Base-by-base conservation (phyloP, 139 green algal genomes). In the Micractinium conductrix region DNA sequence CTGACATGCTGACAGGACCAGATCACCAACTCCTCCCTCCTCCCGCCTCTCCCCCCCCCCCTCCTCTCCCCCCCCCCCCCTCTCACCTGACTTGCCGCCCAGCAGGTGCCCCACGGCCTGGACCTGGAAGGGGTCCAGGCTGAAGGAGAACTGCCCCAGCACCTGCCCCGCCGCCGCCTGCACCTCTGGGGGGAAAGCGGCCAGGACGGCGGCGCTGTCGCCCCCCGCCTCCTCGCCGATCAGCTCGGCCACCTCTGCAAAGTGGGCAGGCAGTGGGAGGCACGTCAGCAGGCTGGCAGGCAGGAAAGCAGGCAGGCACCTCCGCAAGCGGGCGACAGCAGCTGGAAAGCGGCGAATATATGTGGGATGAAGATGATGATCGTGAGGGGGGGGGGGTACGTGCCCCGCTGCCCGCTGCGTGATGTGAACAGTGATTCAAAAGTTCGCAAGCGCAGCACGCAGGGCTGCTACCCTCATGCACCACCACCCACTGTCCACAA, bases 41-140 rank as follows among this genome's bases (percentile, higher is more conserved):
- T 58, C 10, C 48, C 48, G 17, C 12, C 30, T 35, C 30, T 42
- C 30, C 30, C 30, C 12, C 30, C 16, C 63, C 30, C n/a, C 63
- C 17, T 30, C 63, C 0, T 16, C 63, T 72, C 12, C 2, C n/a
- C 12, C 22, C 30, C 28, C 63, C 63, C 22, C n/a, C 63, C 22
- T 42, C 1, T 42, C 63, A 72, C 30, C 63, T 72, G 30, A 38
- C 63, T 72, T 84, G 35, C 94, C 93, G 35, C 90, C 85, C 67
- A 98, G 87, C 60, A 98, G 87, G 37, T 88, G 73, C 60, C 93
- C n/a, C 33, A 97, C 83, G 0, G 94, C 84, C 38, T 88, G 72
- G 4, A 78, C 63, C 83, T 97, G 94, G 80, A 96, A 96, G 9
- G 28, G n/a, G 81, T 97, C 94, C 45, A 97, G 88, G 4, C 79